Evolutionary conservation across 768 basidiomycete species (phyloP), one percentile per base, ranked within the genome.

Genomic region (Trametes cinnabarina): DNA sequence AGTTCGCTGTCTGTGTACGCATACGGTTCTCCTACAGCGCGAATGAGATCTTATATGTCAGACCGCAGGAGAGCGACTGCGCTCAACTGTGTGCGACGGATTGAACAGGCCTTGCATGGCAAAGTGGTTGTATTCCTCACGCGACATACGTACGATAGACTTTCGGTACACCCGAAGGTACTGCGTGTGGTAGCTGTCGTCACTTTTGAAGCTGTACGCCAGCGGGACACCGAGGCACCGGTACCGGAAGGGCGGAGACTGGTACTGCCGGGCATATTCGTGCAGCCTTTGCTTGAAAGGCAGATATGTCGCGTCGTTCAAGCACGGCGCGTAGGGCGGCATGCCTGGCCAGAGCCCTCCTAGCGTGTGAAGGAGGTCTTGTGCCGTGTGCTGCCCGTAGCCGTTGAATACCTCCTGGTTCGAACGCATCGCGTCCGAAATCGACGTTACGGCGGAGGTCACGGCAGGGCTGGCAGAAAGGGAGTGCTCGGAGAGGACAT

Each of bases 361-460:
- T 8, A 47, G 44, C 9, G 7, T 4, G 26, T 55, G 46, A 3
- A 55, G 44, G 1, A 55, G 14, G 35, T 55, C 54, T 12, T 39
- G 26, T 4, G 54, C 46, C 2, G 54, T 55, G n/a, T 55, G 54
- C 26, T 55, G 37, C 2, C 54, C 54, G 8, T 47, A 44, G 14
- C 52, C 52, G 22, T 54, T 54, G 42, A 54, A 54, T 0, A 35
- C 32, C 9, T 44, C 34, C 19, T 54, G 52, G 1, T 17, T 35
- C 0, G 2, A 10, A 6, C 10, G 15, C 2, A 54, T 35, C 6
- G 17, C 20, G 6, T 34, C 19, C 9, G 35, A 9, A 15, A 44
- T 6, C 5, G 52, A 34, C 7, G 28, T 5, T 10, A 20, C n/a
- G 3, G 11, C 11, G 12, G 11, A 42, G 4, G 41, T 20, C 19